phyloP scores from a whole-genome alignment of 75 land plant species.

The Pinus tabuliformis region DNA sequence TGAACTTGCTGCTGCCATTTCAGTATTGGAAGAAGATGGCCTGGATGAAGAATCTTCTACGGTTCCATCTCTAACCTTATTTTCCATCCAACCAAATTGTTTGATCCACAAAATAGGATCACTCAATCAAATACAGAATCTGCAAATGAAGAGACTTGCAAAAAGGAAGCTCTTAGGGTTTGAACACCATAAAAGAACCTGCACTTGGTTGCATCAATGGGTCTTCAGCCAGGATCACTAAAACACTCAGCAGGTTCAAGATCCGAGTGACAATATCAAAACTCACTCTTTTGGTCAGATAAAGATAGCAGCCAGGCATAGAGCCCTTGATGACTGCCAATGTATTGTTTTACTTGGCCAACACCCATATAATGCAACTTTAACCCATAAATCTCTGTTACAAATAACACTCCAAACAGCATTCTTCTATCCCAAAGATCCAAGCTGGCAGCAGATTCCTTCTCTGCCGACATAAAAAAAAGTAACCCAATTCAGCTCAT shows the following conservation, averaged over 20 bases:
- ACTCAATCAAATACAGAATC: neutral
- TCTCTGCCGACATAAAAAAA: too few relatives aligned
- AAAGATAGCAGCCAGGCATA: neutral
- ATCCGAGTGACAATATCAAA: neutral
- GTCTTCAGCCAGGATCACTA: neutral
- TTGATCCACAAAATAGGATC: neutral
- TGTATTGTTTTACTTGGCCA: neutral
- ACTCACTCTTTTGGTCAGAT: neutral
- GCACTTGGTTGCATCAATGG: neutral
- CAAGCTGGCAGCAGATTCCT: too few relatives aligned
- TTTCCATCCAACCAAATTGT: neutral
- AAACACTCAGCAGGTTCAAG: neutral
- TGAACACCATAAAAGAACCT: neutral
- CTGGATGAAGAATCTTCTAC: neutral
- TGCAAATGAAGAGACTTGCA: neutral
- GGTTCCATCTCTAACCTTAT: neutral
- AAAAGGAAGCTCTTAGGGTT: neutral
- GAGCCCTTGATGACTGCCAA: neutral
- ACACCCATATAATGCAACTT: neutral
- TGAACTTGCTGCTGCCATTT: neutral
- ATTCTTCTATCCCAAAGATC: too few relatives aligned
- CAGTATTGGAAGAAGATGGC: neutral
- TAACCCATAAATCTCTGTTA: neutral
- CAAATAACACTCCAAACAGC: neutral
- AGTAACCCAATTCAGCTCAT: too few relatives aligned